Evolutionary conservation across 2,329 filamentous ascomycete genomes (phyloP), one percentile per base, ranked within the genome.

Genomic region (Hypoxylon sp.): DNA sequence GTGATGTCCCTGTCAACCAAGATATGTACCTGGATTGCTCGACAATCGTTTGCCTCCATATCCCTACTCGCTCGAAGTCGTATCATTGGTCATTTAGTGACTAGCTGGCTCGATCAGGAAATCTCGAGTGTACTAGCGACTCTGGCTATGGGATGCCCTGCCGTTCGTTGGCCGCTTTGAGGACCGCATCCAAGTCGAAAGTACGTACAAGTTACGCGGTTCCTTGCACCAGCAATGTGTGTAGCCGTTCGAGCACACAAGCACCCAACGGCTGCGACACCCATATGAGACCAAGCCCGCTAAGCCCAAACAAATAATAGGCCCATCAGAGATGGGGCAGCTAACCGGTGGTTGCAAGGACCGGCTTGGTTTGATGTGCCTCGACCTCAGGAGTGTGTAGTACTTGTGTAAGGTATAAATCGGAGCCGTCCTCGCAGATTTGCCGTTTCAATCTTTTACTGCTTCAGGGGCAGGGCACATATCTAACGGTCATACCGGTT

Each of bases 341-440:
- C 52, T 64, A 61, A 53, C 63, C 69, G 68, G 64, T 56, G 69
- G 59, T 64, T 64, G 61, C 52, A 5, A 49, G 30, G 55, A 36
- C 49, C 58, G 54, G 33, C 46, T 55, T 46, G 50, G 26, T 33
- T 62, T 44, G 32, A 42, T 18, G 56, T 50, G 42, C 45, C 61
- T 63, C 61, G 58, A 70, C 20, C 32, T 33, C 30, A 8, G 30
- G 18, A 36, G 70, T n/a, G n/a, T n/a, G n/a, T 74, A 11, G 62
- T 49, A 74, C 71, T 49, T 50, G 69, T 71, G 67, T 53, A 42
- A 71, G 62, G 59, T 58, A 61, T 70, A 60, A 49, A 67, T 53
- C 52, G 30, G 32, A 45, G 53, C 49, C 36, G 26, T 33, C 36
- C 38, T 32, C 58, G 50, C 64, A 53, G 51, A 22, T 58, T 54